phyloP scores from a whole-genome alignment of 441 rosid species.

The Viola pubescens region DNA sequence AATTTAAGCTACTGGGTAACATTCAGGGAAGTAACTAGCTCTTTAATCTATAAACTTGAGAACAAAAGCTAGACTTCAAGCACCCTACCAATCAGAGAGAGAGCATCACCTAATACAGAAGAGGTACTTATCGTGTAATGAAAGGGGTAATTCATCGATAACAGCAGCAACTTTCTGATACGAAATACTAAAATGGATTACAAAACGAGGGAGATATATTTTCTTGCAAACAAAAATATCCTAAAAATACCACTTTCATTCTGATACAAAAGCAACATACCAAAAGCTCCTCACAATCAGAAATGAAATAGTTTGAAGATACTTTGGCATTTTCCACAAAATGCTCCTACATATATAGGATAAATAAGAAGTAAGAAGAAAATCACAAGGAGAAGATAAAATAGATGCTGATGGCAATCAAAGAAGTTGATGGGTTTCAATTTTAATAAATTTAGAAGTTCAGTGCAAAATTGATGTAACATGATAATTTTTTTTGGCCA shows the following conservation, averaged over 20 bases:
- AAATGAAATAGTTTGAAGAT: slow-evolving; percentile 74
- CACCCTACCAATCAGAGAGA: slow-evolving; percentile 8
- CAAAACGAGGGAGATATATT: too few relatives aligned
- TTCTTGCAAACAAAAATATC: slow-evolving; percentile 5
- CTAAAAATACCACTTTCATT: slow-evolving; percentile 5
- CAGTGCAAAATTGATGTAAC: too few relatives aligned
- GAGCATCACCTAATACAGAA: slow-evolving; percentile 64
- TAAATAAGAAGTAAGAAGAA: too few relatives aligned
- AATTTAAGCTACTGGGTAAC: not conserved
- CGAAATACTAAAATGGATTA: not conserved
- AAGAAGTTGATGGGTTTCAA: too few relatives aligned
- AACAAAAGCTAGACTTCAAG: not conserved
- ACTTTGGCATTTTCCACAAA: slow-evolving; percentile 76
- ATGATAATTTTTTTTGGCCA: too few relatives aligned
- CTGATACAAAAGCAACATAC: slow-evolving; percentile 28
- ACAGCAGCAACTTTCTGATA: slow-evolving; percentile 66
- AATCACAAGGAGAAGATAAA: too few relatives aligned
- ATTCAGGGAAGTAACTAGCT: slow-evolving; percentile 5
- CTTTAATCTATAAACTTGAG: not conserved
- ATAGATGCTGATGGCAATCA: too few relatives aligned
- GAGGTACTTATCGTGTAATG: slow-evolving; percentile 69
- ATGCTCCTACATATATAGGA: slow-evolving; percentile 47
- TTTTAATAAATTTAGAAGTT: too few relatives aligned
- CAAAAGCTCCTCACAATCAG: slow-evolving; percentile 67
- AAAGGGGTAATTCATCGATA: slow-evolving; percentile 70